Evolutionary conservation across 495 filamentous ascomycete species (phyloP).

Genomic region (Penicillium canariense): DNA sequence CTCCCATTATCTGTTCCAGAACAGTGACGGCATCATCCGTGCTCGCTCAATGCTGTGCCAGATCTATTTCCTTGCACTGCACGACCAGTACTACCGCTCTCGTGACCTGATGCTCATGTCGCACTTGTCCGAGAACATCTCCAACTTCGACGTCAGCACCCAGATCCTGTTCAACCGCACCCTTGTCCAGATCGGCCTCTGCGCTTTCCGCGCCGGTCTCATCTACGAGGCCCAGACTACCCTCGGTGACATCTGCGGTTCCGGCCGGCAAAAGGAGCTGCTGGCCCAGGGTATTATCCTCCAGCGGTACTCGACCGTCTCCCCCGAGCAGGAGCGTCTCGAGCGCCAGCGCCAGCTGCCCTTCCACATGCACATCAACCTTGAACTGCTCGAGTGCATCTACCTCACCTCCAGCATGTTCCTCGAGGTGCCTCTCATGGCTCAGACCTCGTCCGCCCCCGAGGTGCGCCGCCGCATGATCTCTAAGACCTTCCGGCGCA

Average conservation of each 20-base stretch:
- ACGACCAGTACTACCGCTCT: constrained; percentile 95
- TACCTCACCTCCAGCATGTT: constrained; percentile 99
- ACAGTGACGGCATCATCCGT: constrained; percentile 92
- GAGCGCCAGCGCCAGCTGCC: constrained; percentile 95
- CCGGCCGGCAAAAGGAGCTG: constrained; percentile 94
- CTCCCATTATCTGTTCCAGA: constrained; percentile 88
- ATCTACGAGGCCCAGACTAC: constrained; percentile 97
- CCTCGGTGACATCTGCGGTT: constrained; percentile 95
- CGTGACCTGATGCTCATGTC: constrained; percentile 99
- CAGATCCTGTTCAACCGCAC: constrained; percentile 99
- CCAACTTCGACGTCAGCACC: constrained; percentile 90
- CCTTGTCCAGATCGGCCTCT: constrained; percentile 95
- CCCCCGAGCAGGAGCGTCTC: constrained; percentile 93
- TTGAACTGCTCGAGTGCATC: constrained; percentile 95
- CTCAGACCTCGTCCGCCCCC: constrained; percentile 91
- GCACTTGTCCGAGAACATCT: constrained; percentile 95
- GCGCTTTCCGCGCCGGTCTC: constrained; percentile 93
- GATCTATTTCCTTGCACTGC: constrained; percentile 95
- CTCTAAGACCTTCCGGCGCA: constrained; percentile 98
- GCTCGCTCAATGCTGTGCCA: constrained; percentile 97
- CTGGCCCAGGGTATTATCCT: constrained; percentile 97
- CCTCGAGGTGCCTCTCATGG: constrained; percentile 93
- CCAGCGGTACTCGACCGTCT: constrained; percentile 90
- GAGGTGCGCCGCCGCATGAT: constrained; percentile 98
- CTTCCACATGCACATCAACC: constrained; percentile 99